Evolutionary conservation across 2,329 filamentous ascomycete species (phyloP).

Genomic region (Apiospora malaysiana): DNA sequence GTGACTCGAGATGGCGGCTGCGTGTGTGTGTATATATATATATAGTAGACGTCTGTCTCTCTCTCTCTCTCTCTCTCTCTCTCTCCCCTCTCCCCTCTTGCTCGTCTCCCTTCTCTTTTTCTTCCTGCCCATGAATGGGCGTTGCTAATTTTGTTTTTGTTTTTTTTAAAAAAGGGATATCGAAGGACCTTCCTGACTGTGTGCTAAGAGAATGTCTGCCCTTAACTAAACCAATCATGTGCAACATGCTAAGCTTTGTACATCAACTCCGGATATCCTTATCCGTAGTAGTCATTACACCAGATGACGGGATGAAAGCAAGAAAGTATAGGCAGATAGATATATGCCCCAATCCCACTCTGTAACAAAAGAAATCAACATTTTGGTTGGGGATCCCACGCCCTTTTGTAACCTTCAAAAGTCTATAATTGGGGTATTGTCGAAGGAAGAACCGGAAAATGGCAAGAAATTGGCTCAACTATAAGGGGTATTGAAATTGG

Average conservation of each 20-base stretch:
- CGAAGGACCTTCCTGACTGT: not conserved
- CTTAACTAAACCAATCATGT: not conserved
- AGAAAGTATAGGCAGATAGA: constrained; percentile 13
- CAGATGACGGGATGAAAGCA: constrained; percentile 13
- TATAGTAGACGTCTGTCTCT: not conserved
- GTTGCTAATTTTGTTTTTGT: not conserved
- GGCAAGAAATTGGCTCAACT: constrained; percentile 29
- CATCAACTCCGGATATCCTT: constrained; percentile 14
- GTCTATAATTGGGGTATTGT: constrained; percentile 44
- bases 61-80: not conserved
- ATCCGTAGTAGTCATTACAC: constrained; percentile 7
- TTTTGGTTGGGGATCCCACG: constrained; percentile 29
- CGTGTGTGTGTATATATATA: not conserved
- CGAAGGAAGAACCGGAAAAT: constrained; percentile 34
- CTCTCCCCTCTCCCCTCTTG: not conserved
- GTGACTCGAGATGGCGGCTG: not conserved
- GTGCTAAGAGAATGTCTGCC: not conserved
- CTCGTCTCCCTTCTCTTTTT: not conserved
- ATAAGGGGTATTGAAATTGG: constrained; percentile 35
- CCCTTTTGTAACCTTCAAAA: constrained; percentile 36
- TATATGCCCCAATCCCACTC: constrained; percentile 4
- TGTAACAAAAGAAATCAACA: constrained; percentile 40
- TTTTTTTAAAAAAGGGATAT: not conserved
- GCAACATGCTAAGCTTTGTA: constrained; percentile 8
- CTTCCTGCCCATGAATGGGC: not conserved